Base-by-base conservation (phyloP, 768 basidiomycete genomes). In the Kwoniella dendrophila region DNA sequence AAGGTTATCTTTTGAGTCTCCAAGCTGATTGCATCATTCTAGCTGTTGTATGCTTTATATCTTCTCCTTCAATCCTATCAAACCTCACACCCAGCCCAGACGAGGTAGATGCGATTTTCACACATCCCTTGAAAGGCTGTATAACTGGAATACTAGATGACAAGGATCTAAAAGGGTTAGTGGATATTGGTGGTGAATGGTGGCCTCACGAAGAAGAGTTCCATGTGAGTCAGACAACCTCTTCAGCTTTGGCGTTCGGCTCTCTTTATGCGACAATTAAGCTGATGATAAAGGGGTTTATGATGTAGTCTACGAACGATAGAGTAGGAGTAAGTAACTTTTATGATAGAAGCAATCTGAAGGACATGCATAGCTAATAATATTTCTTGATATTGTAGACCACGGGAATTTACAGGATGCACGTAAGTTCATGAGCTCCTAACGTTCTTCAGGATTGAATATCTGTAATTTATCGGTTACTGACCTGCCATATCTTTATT, bases 151-250 rank as follows among this genome's bases (percentile, higher is more conserved):
- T 90, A 11, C 78, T 92, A 20, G 85, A 90, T 62, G 88, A 88
- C 0, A 70, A 70, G 2, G 74, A 87, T 20, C 80, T 83, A 3
- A 74, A 73, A 49, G 81, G 82, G 0, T 79, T 93, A n/a, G 85
- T 84, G 1, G 78, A 81, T 20, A 80, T 78, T 1, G 88, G 86
- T 0, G 85, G 84, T 30, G 86, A 87, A 51, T 81, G 91, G 72
- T 95, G 92, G 92, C 85, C 86, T 1, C 92, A 91, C 64, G 81
- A 86, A n/a, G 82, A 83, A 8, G 87, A 87, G 20, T 80, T 85
- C 62, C 83, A 93, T 76, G 92, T 92, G 78, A 52, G 87, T 79
- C 12, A 20, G 27, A 48, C 12, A 3, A 26, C 24, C n/a, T 20
- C 24, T 24, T 44, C n/a, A 20, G 43, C 6, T 11, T 18, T 8